Percentiles rank a stretch among this genome's conserved stretches.
Conservation (phyloP, 768 basidiomycete genomes). For the Obba rivulosa region DNA sequence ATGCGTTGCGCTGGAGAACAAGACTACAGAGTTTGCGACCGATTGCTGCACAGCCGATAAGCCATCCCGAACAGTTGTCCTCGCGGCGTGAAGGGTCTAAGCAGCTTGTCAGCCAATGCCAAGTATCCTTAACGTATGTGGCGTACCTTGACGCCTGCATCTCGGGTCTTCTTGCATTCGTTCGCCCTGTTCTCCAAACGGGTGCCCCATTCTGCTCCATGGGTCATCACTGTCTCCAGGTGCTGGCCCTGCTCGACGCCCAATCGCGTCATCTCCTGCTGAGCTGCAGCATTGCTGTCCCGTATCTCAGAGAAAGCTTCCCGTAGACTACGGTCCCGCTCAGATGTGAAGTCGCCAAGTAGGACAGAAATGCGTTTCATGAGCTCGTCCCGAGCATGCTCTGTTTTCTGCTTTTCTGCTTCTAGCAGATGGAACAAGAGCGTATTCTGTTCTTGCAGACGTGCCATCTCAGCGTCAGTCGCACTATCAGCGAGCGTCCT, state of each 20-base stretch:
- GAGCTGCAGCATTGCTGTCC: constrained; percentile 49
- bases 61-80: constrained; percentile 35
- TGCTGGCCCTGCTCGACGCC: constrained; percentile 43
- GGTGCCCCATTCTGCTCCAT: constrained; percentile 36
- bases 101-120: constrained; percentile 1
- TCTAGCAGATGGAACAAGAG: constrained; percentile 55
- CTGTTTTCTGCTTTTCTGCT: constrained; percentile 59
- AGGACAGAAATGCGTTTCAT: constrained; percentile 70
- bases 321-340: constrained; percentile 61
- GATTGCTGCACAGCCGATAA: constrained; percentile 40
- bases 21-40: constrained; percentile 40
- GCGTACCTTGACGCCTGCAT: constrained; percentile 55
- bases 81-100: constrained; percentile 39
- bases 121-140: constrained; percentile 2
- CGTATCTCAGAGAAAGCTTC: constrained; percentile 51
- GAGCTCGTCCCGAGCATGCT: constrained; percentile 66
- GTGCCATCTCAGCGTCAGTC: constrained; percentile 47
- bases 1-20: constrained; percentile 49
- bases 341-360: constrained; percentile 62
- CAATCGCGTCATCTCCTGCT: constrained; percentile 45
- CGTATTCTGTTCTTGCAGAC: constrained; percentile 68
- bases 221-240: constrained; percentile 35
- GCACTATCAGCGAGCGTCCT: constrained; percentile 43
- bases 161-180: constrained; percentile 50
- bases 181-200: constrained; percentile 40